Conservation (phyloP, 768 basidiomycete species). For the Boletus subcaerulescens region DNA sequence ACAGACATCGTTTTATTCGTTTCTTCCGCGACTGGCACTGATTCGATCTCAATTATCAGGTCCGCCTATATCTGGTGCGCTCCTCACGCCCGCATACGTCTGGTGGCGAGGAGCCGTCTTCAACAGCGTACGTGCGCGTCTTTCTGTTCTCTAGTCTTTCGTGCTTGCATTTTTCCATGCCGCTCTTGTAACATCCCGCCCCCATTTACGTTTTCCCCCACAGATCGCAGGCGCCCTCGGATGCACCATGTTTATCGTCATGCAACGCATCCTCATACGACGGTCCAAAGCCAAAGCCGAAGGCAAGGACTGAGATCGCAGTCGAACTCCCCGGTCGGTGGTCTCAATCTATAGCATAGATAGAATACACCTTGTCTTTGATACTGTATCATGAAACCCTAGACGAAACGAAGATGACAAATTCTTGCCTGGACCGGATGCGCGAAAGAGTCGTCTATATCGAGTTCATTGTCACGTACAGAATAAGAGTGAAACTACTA, state of each 20-base stretch:
- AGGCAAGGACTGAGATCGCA: background rate
- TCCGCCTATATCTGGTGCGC: slow-evolving; percentile 55
- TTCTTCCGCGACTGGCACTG: background rate
- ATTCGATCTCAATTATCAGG: slow-evolving; percentile 23
- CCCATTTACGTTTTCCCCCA: background rate
- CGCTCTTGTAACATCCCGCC: too few species aligned
- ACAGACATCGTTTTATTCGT: background rate
- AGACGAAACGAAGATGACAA: too few species aligned
- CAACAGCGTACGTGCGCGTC: slow-evolving; percentile 36
- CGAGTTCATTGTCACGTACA: slow-evolving; percentile 5
- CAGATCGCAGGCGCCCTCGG: slow-evolving; percentile 26
- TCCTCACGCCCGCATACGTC: slow-evolving; percentile 47
- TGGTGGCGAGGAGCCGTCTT: slow-evolving; percentile 63
- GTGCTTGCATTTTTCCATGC: too few species aligned
- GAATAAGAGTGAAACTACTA: slow-evolving; percentile 4
- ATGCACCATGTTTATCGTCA: slow-evolving; percentile 24
- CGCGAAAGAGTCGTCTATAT: slow-evolving; percentile 5
- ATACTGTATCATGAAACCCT: too few species aligned
- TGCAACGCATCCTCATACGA: slow-evolving; percentile 22
- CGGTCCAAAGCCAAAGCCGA: background rate
- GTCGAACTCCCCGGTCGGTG: background rate
- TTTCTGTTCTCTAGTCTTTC: background rate
- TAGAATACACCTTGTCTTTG: background rate
- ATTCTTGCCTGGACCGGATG: too few species aligned
- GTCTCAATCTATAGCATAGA: background rate